Conservation (phyloP, 2,329 filamentous ascomycete species). For the Phoma sp. region DNA sequence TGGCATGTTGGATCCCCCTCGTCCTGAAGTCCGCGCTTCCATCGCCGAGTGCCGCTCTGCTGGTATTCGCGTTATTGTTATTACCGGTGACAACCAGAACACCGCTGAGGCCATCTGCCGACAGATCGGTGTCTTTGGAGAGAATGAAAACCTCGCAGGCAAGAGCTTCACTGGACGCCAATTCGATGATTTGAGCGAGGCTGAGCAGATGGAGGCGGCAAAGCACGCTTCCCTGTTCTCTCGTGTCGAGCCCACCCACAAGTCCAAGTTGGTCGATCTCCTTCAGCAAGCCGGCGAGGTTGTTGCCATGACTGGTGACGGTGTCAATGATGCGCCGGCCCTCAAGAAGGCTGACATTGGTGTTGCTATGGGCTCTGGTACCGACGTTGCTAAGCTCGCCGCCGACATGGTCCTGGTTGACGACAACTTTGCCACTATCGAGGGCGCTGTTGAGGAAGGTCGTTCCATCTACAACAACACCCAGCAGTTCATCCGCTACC, state of each 20-base stretch:
- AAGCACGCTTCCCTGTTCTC: slow-evolving; percentile 91
- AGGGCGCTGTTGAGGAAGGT: slow-evolving; percentile 93
- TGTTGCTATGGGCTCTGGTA: slow-evolving; percentile 97
- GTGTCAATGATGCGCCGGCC: slow-evolving; percentile 96
- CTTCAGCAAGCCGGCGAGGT: slow-evolving; percentile 92
- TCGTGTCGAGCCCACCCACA: slow-evolving; percentile 92
- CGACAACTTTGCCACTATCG: slow-evolving; percentile 98
- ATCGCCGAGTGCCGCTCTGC: slow-evolving; percentile 90
- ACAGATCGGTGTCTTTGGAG: slow-evolving; percentile 90
- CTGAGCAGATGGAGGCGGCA: slow-evolving; percentile 82
- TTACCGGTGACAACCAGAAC: slow-evolving; percentile 97
- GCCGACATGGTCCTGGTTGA: slow-evolving; percentile 99
- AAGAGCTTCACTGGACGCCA: slow-evolving; percentile 96
- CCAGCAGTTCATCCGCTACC: slow-evolving; percentile 98
- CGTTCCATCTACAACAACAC: slow-evolving; percentile 99
- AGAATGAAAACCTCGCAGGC: slow-evolving; percentile 79
- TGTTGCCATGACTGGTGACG: slow-evolving; percentile 98
- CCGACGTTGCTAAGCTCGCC: slow-evolving; percentile 93
- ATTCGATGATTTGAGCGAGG: slow-evolving; percentile 82
- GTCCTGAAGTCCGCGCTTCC: slow-evolving; percentile 84
- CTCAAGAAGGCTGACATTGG: slow-evolving; percentile 99
- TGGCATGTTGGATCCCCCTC: slow-evolving; percentile 95
- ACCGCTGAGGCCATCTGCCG: slow-evolving; percentile 98
- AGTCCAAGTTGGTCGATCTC: slow-evolving; percentile 96
- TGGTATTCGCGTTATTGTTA: slow-evolving; percentile 95